Evolutionary conservation across 2,329 filamentous ascomycete genomes (phyloP), one percentile per base, ranked within the genome.

Genomic region (Beauveria pseudobassiana): DNA sequence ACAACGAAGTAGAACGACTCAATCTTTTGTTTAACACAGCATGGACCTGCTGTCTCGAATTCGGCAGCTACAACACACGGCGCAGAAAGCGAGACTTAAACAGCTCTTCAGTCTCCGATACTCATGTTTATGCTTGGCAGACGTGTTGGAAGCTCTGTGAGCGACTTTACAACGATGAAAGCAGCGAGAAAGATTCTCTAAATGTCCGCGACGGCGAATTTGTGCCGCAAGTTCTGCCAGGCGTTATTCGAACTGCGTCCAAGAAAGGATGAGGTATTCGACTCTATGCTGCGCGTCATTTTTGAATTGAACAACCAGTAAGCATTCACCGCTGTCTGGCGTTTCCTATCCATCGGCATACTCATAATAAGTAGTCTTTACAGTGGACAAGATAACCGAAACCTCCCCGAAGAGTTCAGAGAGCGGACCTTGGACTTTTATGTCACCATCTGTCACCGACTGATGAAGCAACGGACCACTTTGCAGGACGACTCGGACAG

Each of bases 371-470:
- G 2, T 62, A 86, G 83, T 73, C 81, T 98, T 2, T 97, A 93
- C 76, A 96, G 93, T 70, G 93, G 91, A 1, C 91, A 96, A 69
- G 91, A 96, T 66, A 78, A 75, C 71, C 85, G 89, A 38, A 87
- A 84, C 60, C 78, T 97, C 4, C 93, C 93, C 0, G 90, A 96
- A 69, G 86, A 88, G 0, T 97, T 98, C 71, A 85, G 89, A 58
- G 93, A 97, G 74, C 82, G 93, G 63, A 97, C 93, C 0, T 75
- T 98, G 62, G 93, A 97, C 69, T 97, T 97, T 69, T 97, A 97
- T 70, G 89, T 96, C 67, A 96, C 93, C 0, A 75, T 98, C 3
- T 97, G 93, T 70, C 93, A 97, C 73, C 87, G 93, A 45, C 77
- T 97, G n/a, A 97, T 97, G 92, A 97, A 96, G 73, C 91, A 96